phyloP scores from a whole-genome alignment of 176 grass and related monocot species.

The Phoenix dactylifera region DNA sequence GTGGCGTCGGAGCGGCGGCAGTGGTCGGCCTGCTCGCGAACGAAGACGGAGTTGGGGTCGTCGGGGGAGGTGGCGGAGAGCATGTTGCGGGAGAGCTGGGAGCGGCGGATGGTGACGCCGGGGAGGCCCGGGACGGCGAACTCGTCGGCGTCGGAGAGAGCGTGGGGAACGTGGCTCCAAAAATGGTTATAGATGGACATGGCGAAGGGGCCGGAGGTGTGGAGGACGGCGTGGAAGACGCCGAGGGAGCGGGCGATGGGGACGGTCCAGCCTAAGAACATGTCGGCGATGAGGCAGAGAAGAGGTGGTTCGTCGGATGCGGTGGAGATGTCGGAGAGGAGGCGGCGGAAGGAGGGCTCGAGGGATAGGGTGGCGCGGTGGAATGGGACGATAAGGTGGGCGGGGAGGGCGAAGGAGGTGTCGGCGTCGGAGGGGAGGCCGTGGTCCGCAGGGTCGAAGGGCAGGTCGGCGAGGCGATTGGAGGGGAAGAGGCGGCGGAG shows the following conservation, averaged over 20 bases:
- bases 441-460: neutral
- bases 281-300: constrained; percentile 19
- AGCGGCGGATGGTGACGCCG: too few relatives aligned
- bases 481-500: neutral
- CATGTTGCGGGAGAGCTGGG: too few relatives aligned
- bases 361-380: neutral
- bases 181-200: constrained; percentile 4
- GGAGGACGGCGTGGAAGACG: constrained; percentile 17
- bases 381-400: neutral
- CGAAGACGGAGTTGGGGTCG: too few relatives aligned
- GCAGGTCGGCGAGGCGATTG: neutral
- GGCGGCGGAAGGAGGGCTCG: neutral
- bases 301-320: neutral
- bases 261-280: constrained; percentile 21
- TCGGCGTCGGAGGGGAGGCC: too few relatives aligned
- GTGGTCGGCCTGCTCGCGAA: neutral
- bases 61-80: too few relatives aligned
- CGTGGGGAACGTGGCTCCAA: constrained; percentile 16
- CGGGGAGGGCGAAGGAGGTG: neutral
- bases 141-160: too few relatives aligned
- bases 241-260: constrained; percentile 8
- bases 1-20: constrained; percentile 3
- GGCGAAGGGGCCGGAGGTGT: constrained; percentile 6
- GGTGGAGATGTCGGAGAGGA: neutral
- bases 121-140: too few relatives aligned